These are phyloP conservation scores for Diaporthe eres DNA, from an alignment of 2,329 filamentous ascomycete species.

Conservation along the genomic window DNA sequence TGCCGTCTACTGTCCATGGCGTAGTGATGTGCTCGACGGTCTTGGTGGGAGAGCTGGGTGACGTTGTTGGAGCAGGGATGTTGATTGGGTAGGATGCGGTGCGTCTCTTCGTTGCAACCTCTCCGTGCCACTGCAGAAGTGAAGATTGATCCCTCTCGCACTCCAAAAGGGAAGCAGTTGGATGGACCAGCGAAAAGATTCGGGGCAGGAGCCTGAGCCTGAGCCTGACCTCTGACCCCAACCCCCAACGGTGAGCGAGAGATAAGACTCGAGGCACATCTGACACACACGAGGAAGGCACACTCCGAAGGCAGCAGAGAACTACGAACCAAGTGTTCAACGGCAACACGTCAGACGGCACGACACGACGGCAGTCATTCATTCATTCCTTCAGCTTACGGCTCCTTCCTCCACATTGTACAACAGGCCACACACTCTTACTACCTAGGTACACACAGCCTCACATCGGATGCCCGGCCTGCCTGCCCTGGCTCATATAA, in stretches of 20 bases:
- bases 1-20: not conserved
- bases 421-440: not conserved
- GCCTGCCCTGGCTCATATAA: not conserved
- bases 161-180: no score
- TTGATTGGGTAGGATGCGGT: not conserved
- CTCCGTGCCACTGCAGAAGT: not conserved
- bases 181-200: no score
- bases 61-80: not conserved
- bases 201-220: not conserved
- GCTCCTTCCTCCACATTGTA: not conserved
- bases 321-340: no score
- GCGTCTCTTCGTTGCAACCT: not conserved
- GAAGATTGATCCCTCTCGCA: not conserved
- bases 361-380: not conserved
- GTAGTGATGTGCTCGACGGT: not conserved
- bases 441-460: not conserved
- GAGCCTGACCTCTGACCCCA: not conserved
- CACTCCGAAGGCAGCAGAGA: not conserved
- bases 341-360: not conserved
- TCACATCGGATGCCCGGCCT: not conserved
- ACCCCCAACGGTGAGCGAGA: not conserved
- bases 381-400: not conserved
- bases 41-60: not conserved
- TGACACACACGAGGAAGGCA: not conserved
- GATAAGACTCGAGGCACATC: not conserved